These are phyloP conservation scores for Penicillium sp. DNA, from an alignment of 2,329 filamentous ascomycete species.

Conservation along the genomic window DNA sequence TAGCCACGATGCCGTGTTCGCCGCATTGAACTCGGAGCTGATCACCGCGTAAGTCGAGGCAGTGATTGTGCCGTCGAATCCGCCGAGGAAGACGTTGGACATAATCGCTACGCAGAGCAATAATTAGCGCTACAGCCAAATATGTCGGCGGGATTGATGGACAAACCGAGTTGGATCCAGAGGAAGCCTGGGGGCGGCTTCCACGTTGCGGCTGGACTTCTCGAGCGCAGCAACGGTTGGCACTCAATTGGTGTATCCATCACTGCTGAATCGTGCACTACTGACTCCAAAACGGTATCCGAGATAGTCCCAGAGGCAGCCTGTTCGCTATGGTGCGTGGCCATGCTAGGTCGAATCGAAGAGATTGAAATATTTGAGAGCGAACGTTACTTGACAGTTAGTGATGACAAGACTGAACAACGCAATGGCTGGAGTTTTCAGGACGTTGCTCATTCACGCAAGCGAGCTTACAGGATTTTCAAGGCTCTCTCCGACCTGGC, in stretches of 20 bases:
- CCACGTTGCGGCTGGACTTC: constrained; percentile 38
- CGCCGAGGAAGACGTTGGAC: constrained; percentile 65
- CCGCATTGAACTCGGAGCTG: constrained; percentile 52
- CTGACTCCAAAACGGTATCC: neutral
- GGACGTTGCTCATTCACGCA: neutral
- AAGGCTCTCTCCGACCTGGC: neutral
- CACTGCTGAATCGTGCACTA: constrained; percentile 4
- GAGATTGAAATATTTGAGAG: neutral
- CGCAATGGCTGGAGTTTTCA: neutral
- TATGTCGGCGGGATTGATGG: neutral
- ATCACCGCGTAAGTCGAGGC: constrained; percentile 47
- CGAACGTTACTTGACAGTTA: neutral
- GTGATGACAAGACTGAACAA: neutral
- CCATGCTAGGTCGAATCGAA: constrained; percentile 7
- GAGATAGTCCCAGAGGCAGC: neutral
- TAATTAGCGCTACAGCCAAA: neutral
- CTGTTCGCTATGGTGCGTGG: neutral
- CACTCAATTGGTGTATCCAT: constrained; percentile 21
- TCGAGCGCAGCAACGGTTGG: constrained; percentile 26
- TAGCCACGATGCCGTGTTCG: constrained; percentile 50
- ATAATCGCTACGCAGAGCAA: constrained; percentile 53
- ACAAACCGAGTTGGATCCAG: constrained; percentile 57
- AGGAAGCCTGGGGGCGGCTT: constrained; percentile 55
- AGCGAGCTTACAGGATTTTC: neutral
- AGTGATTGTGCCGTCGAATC: constrained; percentile 51